Evolutionary conservation across 352 stramenopile species (phyloP), one percentile per base, ranked within the genome.

Genomic region (Plasmopara viticola): DNA sequence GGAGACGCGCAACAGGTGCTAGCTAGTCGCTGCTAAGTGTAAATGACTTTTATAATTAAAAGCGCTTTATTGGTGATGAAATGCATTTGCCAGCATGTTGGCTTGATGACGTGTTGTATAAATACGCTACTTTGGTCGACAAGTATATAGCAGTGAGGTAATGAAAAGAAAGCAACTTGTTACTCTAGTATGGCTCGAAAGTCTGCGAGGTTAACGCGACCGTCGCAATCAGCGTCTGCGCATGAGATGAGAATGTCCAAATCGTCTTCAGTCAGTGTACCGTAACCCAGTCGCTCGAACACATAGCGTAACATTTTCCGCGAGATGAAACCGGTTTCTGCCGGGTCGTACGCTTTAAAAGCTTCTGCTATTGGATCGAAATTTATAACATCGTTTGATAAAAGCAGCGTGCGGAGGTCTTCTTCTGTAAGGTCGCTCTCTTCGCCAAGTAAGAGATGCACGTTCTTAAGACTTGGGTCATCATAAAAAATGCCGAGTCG

Each of bases 321-420:
- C 9, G 74, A 81, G 55, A 86, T 81, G 58, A 79, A 93, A 14
- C 88, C 88, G 17, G 81, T 95, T 48, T 86, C 82, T 6, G 95
- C 77, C 4, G 86, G 86, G 58, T 97, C 87, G 62, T 94, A 96
- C 12, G 78, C 83, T 48, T 89, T 84, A 66, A 96, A 96, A 5
- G 88, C 88, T 48, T 96, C 88, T 20, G 70, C 78, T 33, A 95
- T 75, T 0, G 88, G 86, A 49, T 97, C 88, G 44, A 95, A 97
- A 59, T 95, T 85, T 50, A 85, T 84, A 31, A 96, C 77, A 56
- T 95, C 86, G 51, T 96, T 96, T 5, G 89, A 74, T 28, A 94
- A 54, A 37, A 97, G 62, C 28, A 97, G 60, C 6, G 86, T 72
- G 40, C 74, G 61, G 10, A 96, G 67, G 29, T 91, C 84, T 28